Conservation (phyloP, 2,329 filamentous ascomycete genomes). For the Penicillium hesseltinei region DNA sequence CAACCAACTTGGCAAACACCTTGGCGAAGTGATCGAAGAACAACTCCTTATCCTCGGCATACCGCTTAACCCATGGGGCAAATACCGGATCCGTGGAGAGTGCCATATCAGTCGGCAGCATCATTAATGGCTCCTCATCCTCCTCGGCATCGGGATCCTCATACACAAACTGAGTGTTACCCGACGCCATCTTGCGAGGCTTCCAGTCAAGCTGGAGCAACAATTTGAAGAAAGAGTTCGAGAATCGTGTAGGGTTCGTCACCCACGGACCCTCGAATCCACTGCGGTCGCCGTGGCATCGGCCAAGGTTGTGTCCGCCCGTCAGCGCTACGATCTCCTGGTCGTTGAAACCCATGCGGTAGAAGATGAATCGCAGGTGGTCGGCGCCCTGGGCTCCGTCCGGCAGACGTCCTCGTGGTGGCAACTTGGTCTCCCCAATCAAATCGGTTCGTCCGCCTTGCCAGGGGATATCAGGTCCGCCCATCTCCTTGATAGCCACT, state of each 20-base stretch:
- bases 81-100: constrained; percentile 56
- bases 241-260: constrained; percentile 58
- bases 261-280: constrained; percentile 61
- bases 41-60: constrained; percentile 59
- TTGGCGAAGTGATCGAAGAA: constrained; percentile 62
- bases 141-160: constrained; percentile 55
- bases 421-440: constrained; percentile 59
- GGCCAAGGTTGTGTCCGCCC: constrained; percentile 57
- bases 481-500: constrained; percentile 60
- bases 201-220: constrained; percentile 55
- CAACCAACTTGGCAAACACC: constrained; percentile 60
- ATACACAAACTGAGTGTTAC: constrained; percentile 58
- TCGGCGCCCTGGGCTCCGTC: constrained; percentile 56
- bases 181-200: constrained; percentile 53
- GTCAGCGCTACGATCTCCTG: constrained; percentile 59
- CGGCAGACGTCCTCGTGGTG: constrained; percentile 57
- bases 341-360: constrained; percentile 61
- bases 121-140: constrained; percentile 59
- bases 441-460: constrained; percentile 60
- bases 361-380: constrained; percentile 57
- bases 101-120: constrained; percentile 64
- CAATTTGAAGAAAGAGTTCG: constrained; percentile 58
- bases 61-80: constrained; percentile 56
- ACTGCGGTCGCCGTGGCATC: constrained; percentile 55
- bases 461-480: constrained; percentile 59